phyloP scores from a whole-genome alignment of 192 early-diverging fungal species.

The Backusella macrospora region DNA sequence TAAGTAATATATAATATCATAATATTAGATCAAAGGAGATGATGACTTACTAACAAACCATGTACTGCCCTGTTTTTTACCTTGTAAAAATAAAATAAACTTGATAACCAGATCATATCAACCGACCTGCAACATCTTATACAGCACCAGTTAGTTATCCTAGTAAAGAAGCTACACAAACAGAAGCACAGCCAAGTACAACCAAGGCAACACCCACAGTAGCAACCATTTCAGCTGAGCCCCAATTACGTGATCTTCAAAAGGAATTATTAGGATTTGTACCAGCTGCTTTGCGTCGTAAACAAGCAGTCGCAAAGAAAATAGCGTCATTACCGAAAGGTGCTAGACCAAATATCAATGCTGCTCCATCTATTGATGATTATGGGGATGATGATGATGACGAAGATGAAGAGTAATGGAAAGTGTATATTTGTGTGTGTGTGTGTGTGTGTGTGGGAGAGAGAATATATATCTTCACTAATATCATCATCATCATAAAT shows the following conservation, averaged over 20 bases:
- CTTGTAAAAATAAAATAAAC: background rate
- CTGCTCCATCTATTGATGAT: conserved; percentile 69
- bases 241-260: conserved; percentile 78
- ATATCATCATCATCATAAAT: too few species aligned
- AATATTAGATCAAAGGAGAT: background rate
- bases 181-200: background rate
- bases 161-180: background rate
- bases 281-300: conserved; percentile 62
- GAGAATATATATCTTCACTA: too few species aligned
- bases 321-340: conserved; percentile 48
- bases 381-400: background rate
- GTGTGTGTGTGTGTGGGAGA: background rate
- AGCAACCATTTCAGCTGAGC: conserved; percentile 72
- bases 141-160: conserved; percentile 3
- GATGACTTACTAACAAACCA: background rate
- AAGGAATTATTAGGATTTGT: conserved; percentile 78
- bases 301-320: conserved; percentile 44
- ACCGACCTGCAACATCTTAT: background rate
- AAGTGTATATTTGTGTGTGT: background rate
- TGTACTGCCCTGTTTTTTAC: too few species aligned
- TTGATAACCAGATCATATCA: background rate
- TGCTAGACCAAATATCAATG: conserved; percentile 63
- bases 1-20: conserved; percentile 4
- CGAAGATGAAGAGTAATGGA: background rate
- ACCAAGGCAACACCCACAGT: conserved; percentile 8